Base-by-base conservation (phyloP, 2,329 filamentous ascomycete genomes). In the Trichoderma atrobrunneum region DNA sequence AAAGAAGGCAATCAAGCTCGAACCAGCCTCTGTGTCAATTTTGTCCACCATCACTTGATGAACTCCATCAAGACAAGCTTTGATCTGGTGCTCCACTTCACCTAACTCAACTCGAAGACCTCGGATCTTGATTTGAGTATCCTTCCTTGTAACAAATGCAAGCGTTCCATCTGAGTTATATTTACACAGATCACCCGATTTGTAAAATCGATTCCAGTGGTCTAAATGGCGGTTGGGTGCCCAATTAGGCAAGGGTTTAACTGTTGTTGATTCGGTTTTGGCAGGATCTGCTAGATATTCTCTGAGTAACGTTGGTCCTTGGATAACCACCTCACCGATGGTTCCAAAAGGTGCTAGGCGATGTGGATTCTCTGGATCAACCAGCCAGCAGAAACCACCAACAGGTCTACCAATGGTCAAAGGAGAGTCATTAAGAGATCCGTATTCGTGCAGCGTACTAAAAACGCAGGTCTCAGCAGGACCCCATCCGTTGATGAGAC, bases 391-490 rank as follows among this genome's bases (percentile, higher is more conserved):
- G 43, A 68, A 68, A 10, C 70, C 64, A 39, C 70, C 70, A 16
- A 72, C 63, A 36, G 70, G 57, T n/a, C 57, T 65, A 3, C 70
- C 70, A 24, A 72, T 57, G 5, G 70, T 72, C 16, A 60, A 61
- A 12, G 70, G 43, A 7, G 63, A 72, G 14, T 72, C 70, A 21
- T 56, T 30, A 1, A 30, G 26, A 24, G 70, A 72, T 24, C 7
- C 26, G 36, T 32, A 72, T 30, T 72, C 70, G 16, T 72, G 70
- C 3, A 73, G 14, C 28, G 64, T 61, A n/a, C 61, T 65, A 24
- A 65, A 54, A 6, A 69, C 65, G 21, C 62, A 74, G 12, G 70
- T 74, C 43, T 74, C 72, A 11, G 70, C 64, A 10, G 67, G 70
- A 14, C 72, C 72, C 61, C 67, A 73, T 10, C 43, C 67, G 21